Conservation (phyloP, 768 basidiomycete species). For the Mycena epipterygia region DNA sequence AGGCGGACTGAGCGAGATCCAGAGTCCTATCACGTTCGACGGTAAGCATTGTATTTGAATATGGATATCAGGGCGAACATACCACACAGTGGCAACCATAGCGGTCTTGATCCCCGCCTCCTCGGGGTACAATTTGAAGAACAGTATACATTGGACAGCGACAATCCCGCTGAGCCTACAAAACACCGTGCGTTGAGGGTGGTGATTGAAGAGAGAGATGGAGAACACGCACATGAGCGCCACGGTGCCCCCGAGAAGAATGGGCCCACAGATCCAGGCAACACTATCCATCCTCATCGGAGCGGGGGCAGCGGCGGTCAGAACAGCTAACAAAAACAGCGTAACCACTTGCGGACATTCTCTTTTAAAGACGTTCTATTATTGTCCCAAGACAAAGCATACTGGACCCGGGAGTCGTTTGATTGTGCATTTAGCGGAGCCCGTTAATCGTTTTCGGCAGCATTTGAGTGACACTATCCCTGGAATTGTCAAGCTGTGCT, state of each 20-base stretch:
- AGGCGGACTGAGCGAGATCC: constrained; percentile 38
- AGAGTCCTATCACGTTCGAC: constrained; percentile 28
- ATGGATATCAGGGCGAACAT: background rate
- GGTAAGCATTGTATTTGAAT: background rate
- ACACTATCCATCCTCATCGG: constrained; percentile 10
- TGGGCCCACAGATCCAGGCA: constrained; percentile 34
- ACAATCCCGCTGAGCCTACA: constrained; percentile 43
- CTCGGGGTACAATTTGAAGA: constrained; percentile 43
- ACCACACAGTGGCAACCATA: constrained; percentile 35
- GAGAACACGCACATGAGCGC: constrained; percentile 43
- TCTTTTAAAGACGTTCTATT: constrained; percentile 15
- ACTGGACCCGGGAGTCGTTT: background rate
- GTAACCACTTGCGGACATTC: background rate
- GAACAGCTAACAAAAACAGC: background rate
- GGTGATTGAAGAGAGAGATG: background rate
- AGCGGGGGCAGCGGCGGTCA: constrained; percentile 16
- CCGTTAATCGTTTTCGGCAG: constrained; percentile 11
- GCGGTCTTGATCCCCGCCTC: constrained; percentile 34
- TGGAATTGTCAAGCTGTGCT: background rate
- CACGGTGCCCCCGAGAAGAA: constrained; percentile 40
- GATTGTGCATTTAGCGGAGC: background rate
- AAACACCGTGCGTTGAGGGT: background rate
- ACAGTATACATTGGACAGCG: constrained; percentile 42
- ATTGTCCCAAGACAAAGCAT: background rate
- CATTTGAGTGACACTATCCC: background rate